These are phyloP conservation scores for Sporothrix mexicana DNA, from an alignment of 2,329 filamentous ascomycete genomes.

Conservation along the genomic window DNA sequence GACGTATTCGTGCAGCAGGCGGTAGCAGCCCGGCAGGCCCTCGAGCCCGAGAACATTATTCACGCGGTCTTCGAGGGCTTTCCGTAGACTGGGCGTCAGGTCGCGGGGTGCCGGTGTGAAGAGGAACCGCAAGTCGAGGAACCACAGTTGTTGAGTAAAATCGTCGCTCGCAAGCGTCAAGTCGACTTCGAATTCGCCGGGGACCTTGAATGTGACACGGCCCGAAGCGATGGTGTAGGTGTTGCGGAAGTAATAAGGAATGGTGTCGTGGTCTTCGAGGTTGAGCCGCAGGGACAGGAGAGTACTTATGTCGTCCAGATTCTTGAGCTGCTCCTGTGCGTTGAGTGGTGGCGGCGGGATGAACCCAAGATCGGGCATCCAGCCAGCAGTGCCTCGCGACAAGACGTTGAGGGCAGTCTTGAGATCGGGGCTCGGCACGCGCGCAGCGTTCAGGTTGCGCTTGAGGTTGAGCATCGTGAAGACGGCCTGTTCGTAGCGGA, in stretches of 20 bases:
- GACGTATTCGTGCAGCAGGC: conserved; percentile 84
- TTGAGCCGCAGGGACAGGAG: conserved; percentile 82
- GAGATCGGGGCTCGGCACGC: conserved; percentile 87
- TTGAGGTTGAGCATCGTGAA: conserved; percentile 74
- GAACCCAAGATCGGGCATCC: conserved; percentile 84
- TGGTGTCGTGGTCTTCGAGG: conserved; percentile 77
- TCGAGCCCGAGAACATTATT: conserved; percentile 73
- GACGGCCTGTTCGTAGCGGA: conserved; percentile 65
- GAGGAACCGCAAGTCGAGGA: conserved; percentile 86
- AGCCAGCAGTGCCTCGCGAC: conserved; percentile 75
- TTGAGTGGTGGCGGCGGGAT: conserved; percentile 75
- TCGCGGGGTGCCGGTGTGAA: conserved; percentile 72
- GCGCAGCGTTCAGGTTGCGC: conserved; percentile 70
- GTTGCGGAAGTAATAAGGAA: conserved; percentile 75
- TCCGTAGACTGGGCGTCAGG: conserved; percentile 67
- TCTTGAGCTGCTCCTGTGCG: conserved; percentile 72
- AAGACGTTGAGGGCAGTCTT: conserved; percentile 87
- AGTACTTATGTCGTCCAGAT: conserved; percentile 82
- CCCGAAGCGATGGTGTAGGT: conserved; percentile 78
- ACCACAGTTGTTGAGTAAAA: conserved; percentile 83
- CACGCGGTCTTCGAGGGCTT: conserved; percentile 70
- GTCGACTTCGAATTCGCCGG: conserved; percentile 89
- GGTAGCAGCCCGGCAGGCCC: conserved; percentile 80
- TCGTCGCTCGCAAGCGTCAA: conserved; percentile 89
- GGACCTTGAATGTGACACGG: conserved; percentile 85